phyloP scores from a whole-genome alignment of 768 basidiomycete genomes.

The Cubamyces lactineus region DNA sequence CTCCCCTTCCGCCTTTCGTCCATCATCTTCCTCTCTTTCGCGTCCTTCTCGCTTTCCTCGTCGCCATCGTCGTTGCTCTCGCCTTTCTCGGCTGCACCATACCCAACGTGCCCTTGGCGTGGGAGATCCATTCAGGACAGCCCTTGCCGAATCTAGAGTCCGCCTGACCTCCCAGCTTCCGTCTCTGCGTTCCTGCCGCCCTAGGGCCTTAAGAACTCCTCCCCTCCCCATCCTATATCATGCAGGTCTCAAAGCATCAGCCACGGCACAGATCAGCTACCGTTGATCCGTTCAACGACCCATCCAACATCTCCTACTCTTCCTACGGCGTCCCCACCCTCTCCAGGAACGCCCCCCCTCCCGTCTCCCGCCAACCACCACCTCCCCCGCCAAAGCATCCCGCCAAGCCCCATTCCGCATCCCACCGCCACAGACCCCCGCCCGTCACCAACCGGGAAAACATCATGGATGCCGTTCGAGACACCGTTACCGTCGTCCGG shows the following conservation, averaged over 20 bases:
- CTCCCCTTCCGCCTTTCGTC: slow-evolving; percentile 5
- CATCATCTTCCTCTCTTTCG: slow-evolving; percentile 4
- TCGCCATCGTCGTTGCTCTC: neutral
- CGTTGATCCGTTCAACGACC: slow-evolving; percentile 37
- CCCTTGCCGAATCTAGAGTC: slow-evolving; percentile 17
- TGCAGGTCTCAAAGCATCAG: slow-evolving; percentile 34
- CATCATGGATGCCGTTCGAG: slow-evolving; percentile 66
- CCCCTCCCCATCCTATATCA: slow-evolving; percentile 23
- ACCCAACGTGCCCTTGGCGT: slow-evolving; percentile 29
- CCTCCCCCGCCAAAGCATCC: slow-evolving; percentile 40
- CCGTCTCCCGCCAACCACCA: slow-evolving; percentile 31
- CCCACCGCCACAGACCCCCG: slow-evolving; percentile 28
- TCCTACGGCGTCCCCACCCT: slow-evolving; percentile 37
- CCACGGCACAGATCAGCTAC: slow-evolving; percentile 32
- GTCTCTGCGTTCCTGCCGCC: slow-evolving; percentile 16
- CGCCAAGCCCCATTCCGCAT: slow-evolving; percentile 38
- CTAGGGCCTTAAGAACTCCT: slow-evolving; percentile 13
- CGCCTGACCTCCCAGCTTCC: slow-evolving; percentile 21
- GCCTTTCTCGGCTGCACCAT: slow-evolving; percentile 3
- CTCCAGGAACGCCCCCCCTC: slow-evolving; percentile 32
- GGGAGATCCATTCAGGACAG: slow-evolving; percentile 23
- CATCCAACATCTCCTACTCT: slow-evolving; percentile 34
- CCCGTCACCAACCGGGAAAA: slow-evolving; percentile 41
- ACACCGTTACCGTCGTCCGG: slow-evolving; percentile 57
- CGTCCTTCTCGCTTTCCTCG: neutral